Base-by-base conservation (phyloP, 768 basidiomycete genomes). In the Boletellus emodensis region DNA sequence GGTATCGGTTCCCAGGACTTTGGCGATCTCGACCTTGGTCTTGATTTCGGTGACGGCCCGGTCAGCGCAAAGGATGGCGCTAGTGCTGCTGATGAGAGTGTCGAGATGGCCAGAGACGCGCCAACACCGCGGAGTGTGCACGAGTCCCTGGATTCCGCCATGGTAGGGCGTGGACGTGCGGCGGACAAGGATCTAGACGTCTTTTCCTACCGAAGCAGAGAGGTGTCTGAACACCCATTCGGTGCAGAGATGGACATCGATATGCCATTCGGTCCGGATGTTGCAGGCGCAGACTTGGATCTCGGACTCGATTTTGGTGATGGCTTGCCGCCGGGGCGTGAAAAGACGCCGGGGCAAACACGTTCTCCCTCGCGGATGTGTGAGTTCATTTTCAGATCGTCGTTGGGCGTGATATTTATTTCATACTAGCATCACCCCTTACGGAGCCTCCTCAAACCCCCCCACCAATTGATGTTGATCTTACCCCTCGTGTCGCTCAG, bases 1-100 rank as follows among this genome's bases (percentile, higher is more conserved):
- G 91, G 89, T 32, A 89, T 94, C 56, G 90, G 88, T 18, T 92
- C 91, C 3, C 87, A 90, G 64, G 90, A 90, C 64, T 88, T 85
- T 62, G 68, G 60, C 49, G 84, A 83, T 36, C 62, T 87, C 26
- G 89, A 90, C 63, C 74, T 93, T 26, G 90, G 85, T 48, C 77
- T 92, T 46, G 82, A 85, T 58, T 88, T 89, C 63, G 90, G 82
- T 40, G 87, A 83, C 52, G 80, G 80, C 39, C 73, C 76, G 11
- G 63, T 62, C 33, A 64, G 70, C 48, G 54, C 54, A 52, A 46
- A 44, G 34, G 71, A 67, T n/a, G 73, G 65, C 48, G 5, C 33
- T n/a, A 89, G 87, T 48, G 75, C 90, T 46, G 38, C 59, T 14
- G 71, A 68, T 20, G 75, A 70, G 49, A 89, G 86, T 49, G 72